Evolutionary conservation across 768 basidiomycete genomes (phyloP), one percentile per base, ranked within the genome.

Genomic region (Hysterangium stoloniferum): DNA sequence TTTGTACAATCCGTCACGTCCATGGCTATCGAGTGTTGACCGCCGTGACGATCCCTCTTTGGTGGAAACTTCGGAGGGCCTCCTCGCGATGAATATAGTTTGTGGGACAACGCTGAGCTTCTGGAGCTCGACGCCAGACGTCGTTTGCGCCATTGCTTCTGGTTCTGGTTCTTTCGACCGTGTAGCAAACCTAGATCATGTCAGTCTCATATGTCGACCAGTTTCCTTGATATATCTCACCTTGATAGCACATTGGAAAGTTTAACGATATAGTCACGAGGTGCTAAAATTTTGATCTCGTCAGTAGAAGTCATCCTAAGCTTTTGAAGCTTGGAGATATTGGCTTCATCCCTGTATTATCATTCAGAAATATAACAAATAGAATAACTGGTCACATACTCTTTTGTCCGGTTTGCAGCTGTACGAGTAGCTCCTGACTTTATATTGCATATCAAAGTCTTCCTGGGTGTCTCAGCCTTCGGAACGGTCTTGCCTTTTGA

Each of bases 61-160:
- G 24, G 33, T 34, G n/a, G 45, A 45, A 13, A 34, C 33, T 19
- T 57, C 56, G 7, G 56, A 45, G 19, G 53, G 37, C 29, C 54
- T 50, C 24, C 44, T 59, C 27, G 62, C 87, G 57, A 96, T 69
- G 65, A 97, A 96, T 17, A 96, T 82, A 0, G 91, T 96, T 53
- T 89, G 90, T 11, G 92, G 91, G 0, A 93, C 86, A 4, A 94
- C 84, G 1, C 85, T 84, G 3, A 97, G 79, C 59, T 89, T 91
- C 58, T 85, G 86, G 34, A 99, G 74, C 52, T 90, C 86, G 29
- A 91, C 73, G 43, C 84, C 78, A 17, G 77, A 78, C 7, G 73
- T 76, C 4, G 78, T 71, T 61, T 79, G 84, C 19, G 89, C 70
- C 52, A 73, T 76, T 6, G 46, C 32, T 17, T 81, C 82, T 0